These are phyloP conservation scores for Blepharisma undulans DNA, from an alignment of 169 alveolate genomes.

Conservation along the genomic window DNA sequence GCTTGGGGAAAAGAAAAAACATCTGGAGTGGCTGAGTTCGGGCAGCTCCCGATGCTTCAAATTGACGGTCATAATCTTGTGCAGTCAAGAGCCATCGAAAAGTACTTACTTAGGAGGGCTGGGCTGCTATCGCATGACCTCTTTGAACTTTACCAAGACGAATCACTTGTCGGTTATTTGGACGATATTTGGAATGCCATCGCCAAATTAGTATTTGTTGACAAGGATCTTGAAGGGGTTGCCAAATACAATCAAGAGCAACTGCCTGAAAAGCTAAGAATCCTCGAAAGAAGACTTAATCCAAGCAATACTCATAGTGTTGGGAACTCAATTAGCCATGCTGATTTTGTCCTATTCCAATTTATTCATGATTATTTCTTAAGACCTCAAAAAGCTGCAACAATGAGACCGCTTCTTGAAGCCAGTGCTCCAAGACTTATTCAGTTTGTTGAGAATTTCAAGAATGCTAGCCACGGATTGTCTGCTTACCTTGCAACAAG, in stretches of 20 bases:
- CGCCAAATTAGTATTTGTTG: background rate
- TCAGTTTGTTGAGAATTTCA: background rate
- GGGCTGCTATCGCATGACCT: slow-evolving; percentile 47
- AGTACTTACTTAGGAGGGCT: slow-evolving; percentile 30
- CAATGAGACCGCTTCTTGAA: background rate
- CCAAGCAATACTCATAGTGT: background rate
- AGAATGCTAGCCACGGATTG: background rate
- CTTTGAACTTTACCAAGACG: slow-evolving; percentile 13
- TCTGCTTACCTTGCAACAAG: background rate
- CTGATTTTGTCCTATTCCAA: slow-evolving; percentile 21
- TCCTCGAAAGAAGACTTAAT: background rate
- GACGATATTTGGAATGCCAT: background rate
- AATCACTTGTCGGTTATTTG: background rate
- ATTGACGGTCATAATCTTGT: slow-evolving; percentile 37
- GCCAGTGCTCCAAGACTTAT: background rate
- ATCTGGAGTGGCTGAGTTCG: slow-evolving; percentile 17
- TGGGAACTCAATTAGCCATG: background rate
- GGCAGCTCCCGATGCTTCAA: slow-evolving; percentile 30
- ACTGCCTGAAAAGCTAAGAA: background rate
- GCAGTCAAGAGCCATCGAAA: slow-evolving; percentile 38
- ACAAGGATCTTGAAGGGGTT: background rate
- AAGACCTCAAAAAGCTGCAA: background rate
- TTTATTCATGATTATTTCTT: background rate
- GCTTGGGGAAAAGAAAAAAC: background rate
- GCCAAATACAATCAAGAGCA: background rate